Evolutionary conservation across 2,329 filamentous ascomycete species (phyloP), one percentile per base, ranked within the genome.

Genomic region (Stemphylium lycopersici): DNA sequence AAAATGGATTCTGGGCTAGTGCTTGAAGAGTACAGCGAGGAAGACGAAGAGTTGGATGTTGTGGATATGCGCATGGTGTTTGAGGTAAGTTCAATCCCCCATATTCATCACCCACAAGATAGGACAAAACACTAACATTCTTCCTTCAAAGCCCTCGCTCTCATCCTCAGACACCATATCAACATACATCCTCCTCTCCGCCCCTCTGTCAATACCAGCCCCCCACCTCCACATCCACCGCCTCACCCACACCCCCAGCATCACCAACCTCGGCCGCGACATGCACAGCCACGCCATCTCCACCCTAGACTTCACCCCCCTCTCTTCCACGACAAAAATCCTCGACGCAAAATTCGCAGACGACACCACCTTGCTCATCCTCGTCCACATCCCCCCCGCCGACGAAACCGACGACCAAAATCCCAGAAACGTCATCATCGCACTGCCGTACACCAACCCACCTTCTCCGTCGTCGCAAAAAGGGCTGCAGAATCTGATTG

Each of bases 271-370:
- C 13, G 68, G 70, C 3, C 69, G 75, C 29, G 60, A 67, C 37
- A 52, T 71, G 1, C 56, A 55, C 41, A 43, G 55, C 22, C 61
- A 69, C 52, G 61, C 87, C 46, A 84, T 85, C 34, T 84, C 88
- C 52, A 89, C 84, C 62, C 78, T 78, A 49, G 71, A 49, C 22
- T 69, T 74, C 58, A 73, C 32, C 2, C 6, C 29, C 1, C 76
- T 72, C 0, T 50, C 52, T 1, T 26, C 18, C 1, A 72, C 75
- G 5, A 43, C 56, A 18, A 76, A 71, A n/a, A 74, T 87, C 13
- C 71, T 85, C 16, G 87, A 91, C 68, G 72, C 89, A 12, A 87
- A 88, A 67, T 91, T 92, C 65, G 80, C 90, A 38, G 81, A 88
- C 63, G 84, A 89, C 50, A 73, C 80, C 11, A 80, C 77, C 0